phyloP scores from a whole-genome alignment of 2,329 filamentous ascomycete species.

The Amauroascus verrucosus region DNA sequence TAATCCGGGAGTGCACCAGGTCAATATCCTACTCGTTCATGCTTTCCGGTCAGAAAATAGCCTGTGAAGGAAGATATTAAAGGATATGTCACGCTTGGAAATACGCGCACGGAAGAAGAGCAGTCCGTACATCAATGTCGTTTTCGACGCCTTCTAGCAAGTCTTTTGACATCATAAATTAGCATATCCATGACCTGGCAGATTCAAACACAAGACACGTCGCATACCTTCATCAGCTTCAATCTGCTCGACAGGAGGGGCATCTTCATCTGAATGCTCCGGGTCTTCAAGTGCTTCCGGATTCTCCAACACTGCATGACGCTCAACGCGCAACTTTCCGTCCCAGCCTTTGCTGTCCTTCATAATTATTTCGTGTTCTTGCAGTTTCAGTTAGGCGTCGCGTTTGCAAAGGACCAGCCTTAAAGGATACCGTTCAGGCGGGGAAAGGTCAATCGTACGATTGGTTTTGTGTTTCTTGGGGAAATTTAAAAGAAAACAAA shows the following conservation, averaged over 20 bases:
- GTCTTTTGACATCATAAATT: conserved; percentile 32
- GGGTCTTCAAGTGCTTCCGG: conserved; percentile 74
- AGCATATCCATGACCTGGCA: background rate
- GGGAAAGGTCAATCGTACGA: background rate
- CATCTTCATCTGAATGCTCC: conserved; percentile 67
- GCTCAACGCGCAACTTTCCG: conserved; percentile 48
- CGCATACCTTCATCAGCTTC: conserved; percentile 64
- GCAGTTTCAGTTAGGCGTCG: background rate
- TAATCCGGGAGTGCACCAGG: conserved; percentile 75
- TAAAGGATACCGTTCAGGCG: background rate
- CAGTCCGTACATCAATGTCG: conserved; percentile 40
- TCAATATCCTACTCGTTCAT: conserved; percentile 59
- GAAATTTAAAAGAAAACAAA: background rate
- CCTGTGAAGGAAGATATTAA: background rate
- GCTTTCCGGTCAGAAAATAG: conserved; percentile 19
- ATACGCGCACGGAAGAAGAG: background rate
- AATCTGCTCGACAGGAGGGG: conserved; percentile 61
- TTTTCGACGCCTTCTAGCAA: conserved; percentile 49
- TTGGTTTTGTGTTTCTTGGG: background rate
- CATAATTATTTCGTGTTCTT: conserved; percentile 20
- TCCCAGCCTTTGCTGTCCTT: conserved; percentile 39
- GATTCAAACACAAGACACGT: background rate
- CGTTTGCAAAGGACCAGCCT: background rate
- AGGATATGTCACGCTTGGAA: background rate
- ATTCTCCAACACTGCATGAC: conserved; percentile 59